Conservation (phyloP, 1,284 basidiomycete species). For the Austroboletus rostrupii region DNA sequence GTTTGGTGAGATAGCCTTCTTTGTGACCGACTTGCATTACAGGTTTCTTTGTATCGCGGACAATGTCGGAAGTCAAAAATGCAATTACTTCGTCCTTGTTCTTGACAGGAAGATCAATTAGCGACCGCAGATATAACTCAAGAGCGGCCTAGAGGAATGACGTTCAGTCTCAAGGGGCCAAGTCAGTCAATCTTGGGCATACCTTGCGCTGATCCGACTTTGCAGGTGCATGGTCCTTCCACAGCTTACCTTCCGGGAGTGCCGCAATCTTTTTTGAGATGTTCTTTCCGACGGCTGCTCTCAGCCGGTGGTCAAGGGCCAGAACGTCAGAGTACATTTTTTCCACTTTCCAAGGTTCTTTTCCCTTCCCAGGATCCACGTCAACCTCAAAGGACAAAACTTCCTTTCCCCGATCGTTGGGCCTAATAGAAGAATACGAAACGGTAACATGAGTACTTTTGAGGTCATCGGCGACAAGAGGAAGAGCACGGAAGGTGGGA, state of each 20-base stretch:
- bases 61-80: slow-evolving; percentile 88
- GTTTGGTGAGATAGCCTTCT: slow-evolving; percentile 94
- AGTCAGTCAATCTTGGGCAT: slow-evolving; percentile 23
- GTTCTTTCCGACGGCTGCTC: slow-evolving; percentile 63
- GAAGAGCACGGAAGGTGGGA: slow-evolving; percentile 60
- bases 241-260: slow-evolving; percentile 88
- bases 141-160: slow-evolving; percentile 58
- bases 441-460: slow-evolving; percentile 60
- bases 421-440: slow-evolving; percentile 72
- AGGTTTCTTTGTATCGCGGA: slow-evolving; percentile 68
- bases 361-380: slow-evolving; percentile 61
- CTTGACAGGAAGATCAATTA: slow-evolving; percentile 80
- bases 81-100: slow-evolving; percentile 88
- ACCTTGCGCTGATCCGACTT: slow-evolving; percentile 95
- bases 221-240: slow-evolving; percentile 95
- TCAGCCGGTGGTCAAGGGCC: slow-evolving; percentile 71
- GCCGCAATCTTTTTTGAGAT: slow-evolving; percentile 74
- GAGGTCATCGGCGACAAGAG: slow-evolving; percentile 65
- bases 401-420: slow-evolving; percentile 85
- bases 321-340: slow-evolving; percentile 92
- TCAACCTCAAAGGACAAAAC: slow-evolving; percentile 78
- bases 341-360: slow-evolving; percentile 85
- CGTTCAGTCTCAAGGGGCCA: slow-evolving; percentile 4
- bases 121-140: slow-evolving; percentile 84
- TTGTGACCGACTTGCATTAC: slow-evolving; percentile 83